Base-by-base conservation (phyloP, 2,329 filamentous ascomycete species). In the Exophiala mesophila region DNA sequence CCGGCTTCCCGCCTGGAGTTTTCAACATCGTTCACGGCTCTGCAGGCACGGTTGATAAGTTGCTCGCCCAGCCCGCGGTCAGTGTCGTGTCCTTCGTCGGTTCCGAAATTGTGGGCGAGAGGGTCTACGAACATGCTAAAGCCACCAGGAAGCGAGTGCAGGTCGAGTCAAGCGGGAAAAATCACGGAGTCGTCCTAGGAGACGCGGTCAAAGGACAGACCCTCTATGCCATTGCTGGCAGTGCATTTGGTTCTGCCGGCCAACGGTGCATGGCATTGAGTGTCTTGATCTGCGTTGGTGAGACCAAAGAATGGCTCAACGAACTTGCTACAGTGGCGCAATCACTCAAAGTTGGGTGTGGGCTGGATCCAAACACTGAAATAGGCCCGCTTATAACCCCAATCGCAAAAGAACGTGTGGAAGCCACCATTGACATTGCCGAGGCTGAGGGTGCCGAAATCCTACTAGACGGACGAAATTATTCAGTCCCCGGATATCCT, bases 131-230 rank as follows among this genome's bases (percentile, higher is more conserved):
- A 39, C 69, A 76, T 40, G 81, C 77, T 53, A 63, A 73, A 0
- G 71, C 77, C 23, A 77, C 74, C 0, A 56, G 81, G 43, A 82
- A 81, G 66, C 80, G 81, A 52, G 65, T 78, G 5, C 81, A 78
- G 0, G 65, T 81, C 7, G 77, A 82, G 54, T 64, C 81, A 10
- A 77, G 78, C 35, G 78, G 77, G 16, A 82, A 82, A 56, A 69
- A 69, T 48, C 55, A 67, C 3, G 59, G 68, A 20, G 62, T 65
- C 24, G 65, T 69, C 0, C 66, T 70, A 43, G 52, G 57, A 1
- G 63, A 49, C 23, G 59, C 1, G 20, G 63, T 6, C 63, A 65
- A 54, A 70, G 76, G 36, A 66, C 67, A 42, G 17, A 37, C 45
- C 8, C 21, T 49, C 52, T 10, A 58, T 50, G 6, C 40, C 50